Base-by-base conservation (phyloP, 345 rosid genomes). In the Hirschfeldia incana region DNA sequence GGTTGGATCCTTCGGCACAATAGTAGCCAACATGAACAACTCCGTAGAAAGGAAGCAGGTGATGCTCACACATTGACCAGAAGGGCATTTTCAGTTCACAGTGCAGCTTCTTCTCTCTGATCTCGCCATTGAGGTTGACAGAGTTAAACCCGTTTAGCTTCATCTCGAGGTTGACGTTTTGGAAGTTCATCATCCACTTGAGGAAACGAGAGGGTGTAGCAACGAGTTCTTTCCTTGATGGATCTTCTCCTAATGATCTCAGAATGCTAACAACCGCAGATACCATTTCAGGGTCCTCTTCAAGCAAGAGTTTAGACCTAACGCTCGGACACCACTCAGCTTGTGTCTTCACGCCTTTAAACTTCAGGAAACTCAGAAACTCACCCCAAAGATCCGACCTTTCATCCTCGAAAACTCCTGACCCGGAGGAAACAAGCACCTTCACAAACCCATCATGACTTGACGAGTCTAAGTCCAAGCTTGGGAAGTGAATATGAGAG, bases 51-150 rank as follows among this genome's bases (percentile, higher is more conserved):
- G 98, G 99, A 82, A 96, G 97, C 59, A 96, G 84, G 81, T 96
- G 98, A 85, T 96, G 99, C 77, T 96, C 97, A 26, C 99, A 96
- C 74, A 85, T 94, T 70, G 99, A 93, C 91, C 99, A 93, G 74
- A 96, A 85, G 0, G 90, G 65, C 9, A 96, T 15, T 78, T 86
- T 89, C 77, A 90, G 79, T 82, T 92, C 98, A n/a, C 89, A 88
- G 29, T 76, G 83, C 8, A 93, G 66, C 44, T 53, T 87, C 75
- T 77, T 63, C 67, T 58, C 81, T 77, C 77, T 28, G 46, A 79
- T 69, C 46, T 84, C 89, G 5, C 86, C 86, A 28, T 80, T 87
- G 44, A 63, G 80, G 72, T 78, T 76, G 60, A 83, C 78, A 57
- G 65, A 58, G 15, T 75, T 82, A 72, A 87, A 86, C 76, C 89